Percentiles rank a stretch among this genome's conserved stretches.
Evolutionary conservation across 345 rosid species (phyloP).

Genomic region (Arabidopsis suecica): DNA sequence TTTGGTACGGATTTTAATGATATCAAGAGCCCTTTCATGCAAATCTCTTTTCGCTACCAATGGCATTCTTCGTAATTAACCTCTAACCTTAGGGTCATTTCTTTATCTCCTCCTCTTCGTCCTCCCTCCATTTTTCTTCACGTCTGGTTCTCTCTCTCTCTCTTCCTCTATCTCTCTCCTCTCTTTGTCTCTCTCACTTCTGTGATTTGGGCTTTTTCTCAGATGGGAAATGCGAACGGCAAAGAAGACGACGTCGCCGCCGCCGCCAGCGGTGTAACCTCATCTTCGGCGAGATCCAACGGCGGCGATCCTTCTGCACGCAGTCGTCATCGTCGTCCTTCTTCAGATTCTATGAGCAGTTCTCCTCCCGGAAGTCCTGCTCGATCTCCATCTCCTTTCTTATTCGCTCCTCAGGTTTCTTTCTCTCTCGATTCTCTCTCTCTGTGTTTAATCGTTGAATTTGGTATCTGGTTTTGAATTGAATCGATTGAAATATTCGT

Average conservation of each 20-base stretch:
- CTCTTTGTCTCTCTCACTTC: conserved; percentile 16
- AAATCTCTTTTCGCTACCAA: background rate
- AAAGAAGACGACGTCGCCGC: conserved; percentile 51
- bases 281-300: conserved; percentile 52
- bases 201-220: conserved; percentile 37
- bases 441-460: conserved; percentile 29
- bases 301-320: conserved; percentile 48
- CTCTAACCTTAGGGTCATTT: conserved; percentile 1
- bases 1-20: conserved; percentile 42
- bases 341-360: conserved; percentile 56
- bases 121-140: conserved; percentile 29
- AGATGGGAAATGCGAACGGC: conserved; percentile 88
- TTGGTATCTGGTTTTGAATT: conserved; percentile 29
- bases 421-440: background rate
- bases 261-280: conserved; percentile 27
- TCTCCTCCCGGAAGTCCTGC: conserved; percentile 64
- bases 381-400: conserved; percentile 65
- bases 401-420: conserved; percentile 77
- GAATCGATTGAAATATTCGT: conserved; percentile 20
- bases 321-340: conserved; percentile 44
- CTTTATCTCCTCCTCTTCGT: conserved; percentile 22
- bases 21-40: background rate
- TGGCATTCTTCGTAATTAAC: conserved; percentile 41
- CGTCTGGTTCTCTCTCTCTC: conserved; percentile 24
- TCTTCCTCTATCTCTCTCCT: conserved; percentile 22